These are phyloP conservation scores for Arbutus unedo DNA, from an alignment of 148 eudicot genomes.

Conservation along the genomic window DNA sequence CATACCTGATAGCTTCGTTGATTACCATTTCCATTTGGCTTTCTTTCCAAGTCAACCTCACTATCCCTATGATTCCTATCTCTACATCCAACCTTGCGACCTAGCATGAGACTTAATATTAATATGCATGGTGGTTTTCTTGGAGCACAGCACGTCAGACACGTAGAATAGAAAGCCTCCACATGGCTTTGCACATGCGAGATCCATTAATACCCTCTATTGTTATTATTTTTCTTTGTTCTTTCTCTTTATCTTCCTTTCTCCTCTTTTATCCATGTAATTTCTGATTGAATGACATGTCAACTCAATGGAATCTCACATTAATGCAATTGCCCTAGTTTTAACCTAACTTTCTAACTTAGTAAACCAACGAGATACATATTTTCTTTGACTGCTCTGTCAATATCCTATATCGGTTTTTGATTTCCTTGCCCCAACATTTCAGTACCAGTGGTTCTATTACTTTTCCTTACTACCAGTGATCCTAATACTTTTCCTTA, in stretches of 20 bases:
- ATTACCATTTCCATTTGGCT: too few relatives aligned
- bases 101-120: too few relatives aligned
- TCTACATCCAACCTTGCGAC: too few relatives aligned
- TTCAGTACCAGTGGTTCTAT: not conserved
- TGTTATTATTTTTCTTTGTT: not conserved
- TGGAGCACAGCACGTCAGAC: too few relatives aligned
- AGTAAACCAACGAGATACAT: not conserved
- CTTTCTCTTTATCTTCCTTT: not conserved
- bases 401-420: too few relatives aligned
- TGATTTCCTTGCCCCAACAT: too few relatives aligned
- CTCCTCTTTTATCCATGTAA: not conserved
- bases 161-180: too few relatives aligned
- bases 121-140: too few relatives aligned
- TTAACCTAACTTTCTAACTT: not conserved
- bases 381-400: not conserved
- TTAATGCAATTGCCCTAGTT: not conserved
- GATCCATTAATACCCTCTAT: not conserved
- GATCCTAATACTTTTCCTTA: not conserved
- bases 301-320: not conserved
- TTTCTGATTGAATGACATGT: not conserved
- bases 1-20: too few relatives aligned
- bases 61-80: too few relatives aligned
- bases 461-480: not conserved
- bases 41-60: too few relatives aligned
- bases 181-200: too few relatives aligned